Base-by-base conservation (phyloP, 2,329 filamentous ascomycete species). In the Colletotrichum kahawae region DNA sequence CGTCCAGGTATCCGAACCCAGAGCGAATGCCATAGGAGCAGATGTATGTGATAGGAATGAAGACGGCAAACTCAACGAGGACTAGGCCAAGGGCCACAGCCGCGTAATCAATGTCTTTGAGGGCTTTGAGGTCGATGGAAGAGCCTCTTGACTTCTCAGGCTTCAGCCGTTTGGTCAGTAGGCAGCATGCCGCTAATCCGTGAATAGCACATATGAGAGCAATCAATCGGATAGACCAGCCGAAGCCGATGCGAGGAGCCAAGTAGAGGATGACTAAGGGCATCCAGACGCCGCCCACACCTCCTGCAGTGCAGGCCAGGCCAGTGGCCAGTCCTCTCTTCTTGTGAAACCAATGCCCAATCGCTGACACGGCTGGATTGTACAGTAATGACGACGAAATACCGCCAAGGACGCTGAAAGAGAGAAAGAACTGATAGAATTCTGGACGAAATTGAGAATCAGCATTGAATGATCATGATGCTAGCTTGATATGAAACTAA, bases 271-370 rank as follows among this genome's bases (percentile, higher is more conserved):
- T 79, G 33, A 83, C 78, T 9, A 84, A 75, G 1, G 82, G 79
- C 59, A 92, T 92, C 1, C 87, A 79, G 51, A 93, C 86, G 4
- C 91, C 92, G 5, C 91, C 91, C 5, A 92, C 79, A 6, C 89
- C 90, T 4, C 90, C 90, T 3, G 93, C 94, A 0, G 92, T 90
- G 12, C 92, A 90, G 5, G 93, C 93, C 31, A 95, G 85, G 12
- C 94, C 94, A 1, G 92, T 95, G 2, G 93, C 93, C 67, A 92
- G 88, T 2, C 90, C 94, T 10, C 94, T 90, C 59, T 89, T 90
- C 10, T 85, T 83, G 8, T 89, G 86, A 84, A 95, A 95, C 85
- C 89, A 95, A 78, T 95, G 93, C 0, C 92, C 92, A 4, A 95
- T 88, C 4, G 91, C 89, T 5, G 91, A 89, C 36, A 95, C 84